Evolutionary conservation across 2,329 filamentous ascomycete species (phyloP).

Genomic region (Rhynchosporium graminicola): DNA sequence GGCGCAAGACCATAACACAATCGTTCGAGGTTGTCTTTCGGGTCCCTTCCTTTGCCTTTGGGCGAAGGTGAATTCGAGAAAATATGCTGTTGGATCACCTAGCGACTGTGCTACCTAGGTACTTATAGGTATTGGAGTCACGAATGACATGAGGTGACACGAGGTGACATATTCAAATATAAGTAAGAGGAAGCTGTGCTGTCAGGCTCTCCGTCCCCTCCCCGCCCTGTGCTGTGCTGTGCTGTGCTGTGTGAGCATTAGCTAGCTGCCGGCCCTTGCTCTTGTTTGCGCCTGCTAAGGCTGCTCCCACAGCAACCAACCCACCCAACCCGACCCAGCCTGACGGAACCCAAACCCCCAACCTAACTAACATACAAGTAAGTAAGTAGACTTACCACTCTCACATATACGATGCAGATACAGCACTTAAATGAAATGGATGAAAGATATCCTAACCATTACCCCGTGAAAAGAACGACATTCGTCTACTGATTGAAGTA

Average conservation of each 20-base stretch:
- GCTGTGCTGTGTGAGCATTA: slow-evolving; percentile 9
- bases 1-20: slow-evolving; percentile 20
- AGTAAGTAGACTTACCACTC: background rate
- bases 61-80: background rate
- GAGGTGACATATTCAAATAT: too few species aligned
- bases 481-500: too few species aligned
- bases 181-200: too few species aligned
- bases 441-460: too few species aligned
- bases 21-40: background rate
- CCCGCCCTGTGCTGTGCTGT: background rate
- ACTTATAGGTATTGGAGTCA: background rate
- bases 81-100: background rate
- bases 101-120: background rate
- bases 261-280: background rate
- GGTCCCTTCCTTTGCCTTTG: background rate
- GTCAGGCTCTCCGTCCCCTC: too few species aligned
- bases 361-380: background rate
- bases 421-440: too few species aligned
- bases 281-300: slow-evolving; percentile 7
- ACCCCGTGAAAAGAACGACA: too few species aligned
- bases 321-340: background rate
- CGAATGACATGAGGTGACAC: too few species aligned
- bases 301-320: slow-evolving; percentile 13
- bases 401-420: too few species aligned
- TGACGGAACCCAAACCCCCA: background rate